Conservation (phyloP, 805 yeast genomes). For the Schwanniomyces yamadae region DNA sequence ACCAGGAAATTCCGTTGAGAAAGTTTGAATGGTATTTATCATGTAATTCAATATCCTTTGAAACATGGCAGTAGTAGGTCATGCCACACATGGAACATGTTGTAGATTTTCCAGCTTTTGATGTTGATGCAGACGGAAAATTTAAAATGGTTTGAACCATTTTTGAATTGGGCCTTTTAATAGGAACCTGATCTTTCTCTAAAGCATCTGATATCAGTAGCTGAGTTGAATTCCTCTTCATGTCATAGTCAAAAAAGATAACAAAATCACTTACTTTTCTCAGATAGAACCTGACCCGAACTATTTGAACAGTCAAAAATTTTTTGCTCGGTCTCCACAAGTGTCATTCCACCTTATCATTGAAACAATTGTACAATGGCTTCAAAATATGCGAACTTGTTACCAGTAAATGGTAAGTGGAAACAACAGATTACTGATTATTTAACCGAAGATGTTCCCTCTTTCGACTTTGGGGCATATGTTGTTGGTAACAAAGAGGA, state of each 20-base stretch:
- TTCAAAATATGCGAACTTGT: slow-evolving; percentile 45
- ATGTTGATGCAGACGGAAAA: slow-evolving; percentile 8
- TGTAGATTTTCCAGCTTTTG: slow-evolving; percentile 6
- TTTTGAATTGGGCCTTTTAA: not conserved
- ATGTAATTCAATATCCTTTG: slow-evolving; percentile 48
- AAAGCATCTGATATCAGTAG: slow-evolving; percentile 2
- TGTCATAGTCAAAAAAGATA: not conserved
- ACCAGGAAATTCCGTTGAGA: slow-evolving; percentile 52
- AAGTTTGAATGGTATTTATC: slow-evolving; percentile 50
- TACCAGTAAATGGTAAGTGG: slow-evolving; percentile 83
- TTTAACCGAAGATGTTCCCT: slow-evolving; percentile 86
- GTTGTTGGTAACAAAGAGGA: slow-evolving; percentile 82
- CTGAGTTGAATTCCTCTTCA: slow-evolving; percentile 2
- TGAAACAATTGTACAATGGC: too few species aligned
- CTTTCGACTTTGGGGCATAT: slow-evolving; percentile 91
- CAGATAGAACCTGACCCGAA: too few species aligned
- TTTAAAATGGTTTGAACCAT: slow-evolving; percentile 18
- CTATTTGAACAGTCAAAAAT: too few species aligned
- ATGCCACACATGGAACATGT: slow-evolving; percentile 54
- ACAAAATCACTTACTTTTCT: too few species aligned
- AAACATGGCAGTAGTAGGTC: slow-evolving; percentile 45
- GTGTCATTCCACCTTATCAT: too few species aligned
- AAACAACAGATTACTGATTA: slow-evolving; percentile 71
- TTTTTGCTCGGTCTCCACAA: too few species aligned
- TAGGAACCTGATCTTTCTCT: too few species aligned